These are phyloP conservation scores for Tetragonia tetragonoides DNA, from an alignment of 148 eudicot genomes.

Conservation along the genomic window DNA sequence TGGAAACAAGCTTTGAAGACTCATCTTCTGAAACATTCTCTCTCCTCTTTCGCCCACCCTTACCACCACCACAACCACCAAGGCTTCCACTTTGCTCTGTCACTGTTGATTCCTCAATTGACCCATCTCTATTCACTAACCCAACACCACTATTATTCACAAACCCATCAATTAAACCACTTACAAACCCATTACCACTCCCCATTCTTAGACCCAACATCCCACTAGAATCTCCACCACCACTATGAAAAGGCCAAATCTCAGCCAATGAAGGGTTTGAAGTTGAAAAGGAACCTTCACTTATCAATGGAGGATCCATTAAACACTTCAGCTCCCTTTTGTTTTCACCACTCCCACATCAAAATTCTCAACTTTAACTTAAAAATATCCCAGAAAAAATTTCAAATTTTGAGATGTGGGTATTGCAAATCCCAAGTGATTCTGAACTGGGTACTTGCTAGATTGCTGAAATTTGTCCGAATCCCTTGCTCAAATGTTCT, in stretches of 20 bases:
- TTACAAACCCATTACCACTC: slow-evolving; percentile 37
- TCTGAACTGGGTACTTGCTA: slow-evolving; percentile 19
- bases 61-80: slow-evolving; percentile 30
- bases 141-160: slow-evolving; percentile 15
- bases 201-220: slow-evolving; percentile 64
- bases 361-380: slow-evolving; percentile 15
- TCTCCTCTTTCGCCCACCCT: slow-evolving; percentile 41
- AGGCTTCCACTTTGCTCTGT: slow-evolving; percentile 67
- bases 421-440: slow-evolving; percentile 13
- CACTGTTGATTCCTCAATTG: slow-evolving; percentile 71
- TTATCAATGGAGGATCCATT: slow-evolving; percentile 91
- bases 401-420: slow-evolving; percentile 24
- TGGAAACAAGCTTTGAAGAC: slow-evolving; percentile 52
- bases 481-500: slow-evolving; percentile 6
- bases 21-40: slow-evolving; percentile 51
- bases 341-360: slow-evolving; percentile 3
- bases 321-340: not conserved
- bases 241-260: slow-evolving; percentile 60
- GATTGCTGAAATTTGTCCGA: slow-evolving; percentile 14
- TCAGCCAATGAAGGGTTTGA: slow-evolving; percentile 75
- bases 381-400: slow-evolving; percentile 8
- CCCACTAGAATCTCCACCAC: slow-evolving; percentile 38
- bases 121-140: slow-evolving; percentile 32
- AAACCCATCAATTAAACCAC: slow-evolving; percentile 30
- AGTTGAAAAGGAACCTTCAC: slow-evolving; percentile 67